A percentile compares a stretch with the other conserved stretches of the same genome.
Evolutionary conservation across 169 alveolate genomes (phyloP).

Genomic region (Babesia bigemina): DNA sequence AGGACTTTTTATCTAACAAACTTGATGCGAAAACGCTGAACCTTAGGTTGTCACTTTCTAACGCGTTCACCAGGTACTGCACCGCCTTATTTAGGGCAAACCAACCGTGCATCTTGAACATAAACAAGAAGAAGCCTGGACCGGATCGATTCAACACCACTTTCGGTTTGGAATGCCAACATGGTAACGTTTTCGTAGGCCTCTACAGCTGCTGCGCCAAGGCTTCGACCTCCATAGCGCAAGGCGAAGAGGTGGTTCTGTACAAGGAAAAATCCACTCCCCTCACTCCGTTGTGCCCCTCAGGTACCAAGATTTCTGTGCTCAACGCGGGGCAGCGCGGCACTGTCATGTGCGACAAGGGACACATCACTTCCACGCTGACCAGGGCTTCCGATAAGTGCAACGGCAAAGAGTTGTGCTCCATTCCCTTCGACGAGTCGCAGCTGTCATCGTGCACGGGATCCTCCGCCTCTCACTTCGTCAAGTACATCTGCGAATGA

Average conservation of each 20-base stretch:
- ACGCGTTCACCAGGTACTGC: constrained; percentile 41
- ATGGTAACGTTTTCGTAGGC: constrained; percentile 39
- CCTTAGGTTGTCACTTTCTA: neutral
- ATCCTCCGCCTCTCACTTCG: constrained; percentile 7
- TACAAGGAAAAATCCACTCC: constrained; percentile 2
- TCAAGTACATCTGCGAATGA: constrained; percentile 19
- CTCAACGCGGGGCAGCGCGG: constrained; percentile 35
- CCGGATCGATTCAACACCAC: constrained; percentile 41
- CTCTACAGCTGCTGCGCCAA: constrained; percentile 48
- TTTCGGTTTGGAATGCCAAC: constrained; percentile 18
- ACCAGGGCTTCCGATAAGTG: constrained; percentile 21
- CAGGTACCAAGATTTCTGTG: constrained; percentile 31
- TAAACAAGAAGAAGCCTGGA: constrained; percentile 32
- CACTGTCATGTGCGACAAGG: constrained; percentile 35
- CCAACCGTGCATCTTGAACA: constrained; percentile 26
- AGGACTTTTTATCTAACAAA: constrained; percentile 1
- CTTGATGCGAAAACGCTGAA: constrained; percentile 1
- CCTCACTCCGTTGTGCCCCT: constrained; percentile 54
- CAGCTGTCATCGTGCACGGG: neutral
- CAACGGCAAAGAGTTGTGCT: constrained; percentile 55
- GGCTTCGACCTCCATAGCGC: constrained; percentile 6
- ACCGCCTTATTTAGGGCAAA: neutral
- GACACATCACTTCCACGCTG: constrained; percentile 29
- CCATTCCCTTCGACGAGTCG: neutral
- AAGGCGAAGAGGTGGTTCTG: constrained; percentile 42